Conservation (phyloP, 768 basidiomycete species). For the Boletus insuetus region DNA sequence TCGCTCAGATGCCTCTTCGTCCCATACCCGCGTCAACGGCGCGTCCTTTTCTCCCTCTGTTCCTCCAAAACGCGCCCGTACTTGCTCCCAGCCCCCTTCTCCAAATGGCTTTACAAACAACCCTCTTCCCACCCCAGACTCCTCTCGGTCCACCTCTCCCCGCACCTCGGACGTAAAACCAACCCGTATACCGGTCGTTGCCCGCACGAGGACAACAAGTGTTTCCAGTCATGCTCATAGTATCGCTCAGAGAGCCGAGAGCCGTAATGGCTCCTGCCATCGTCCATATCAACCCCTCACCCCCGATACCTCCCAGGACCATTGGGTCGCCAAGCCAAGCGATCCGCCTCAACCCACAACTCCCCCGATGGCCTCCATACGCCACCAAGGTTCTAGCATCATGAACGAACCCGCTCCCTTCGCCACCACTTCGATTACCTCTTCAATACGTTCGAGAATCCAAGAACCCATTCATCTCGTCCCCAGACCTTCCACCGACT, state of each 20-base stretch:
- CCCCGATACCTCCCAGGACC: slow-evolving; percentile 31
- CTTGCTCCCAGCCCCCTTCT: slow-evolving; percentile 54
- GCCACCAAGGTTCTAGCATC: slow-evolving; percentile 45
- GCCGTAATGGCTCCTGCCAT: slow-evolving; percentile 30
- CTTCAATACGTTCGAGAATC: slow-evolving; percentile 38
- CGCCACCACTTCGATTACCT: slow-evolving; percentile 40
- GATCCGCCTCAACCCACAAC: slow-evolving; percentile 31
- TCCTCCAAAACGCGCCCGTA: slow-evolving; percentile 52
- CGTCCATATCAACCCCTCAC: slow-evolving; percentile 24
- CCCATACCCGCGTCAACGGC: slow-evolving; percentile 27
- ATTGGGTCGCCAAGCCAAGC: slow-evolving; percentile 29
- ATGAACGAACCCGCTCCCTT: slow-evolving; percentile 69
- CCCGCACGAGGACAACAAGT: slow-evolving; percentile 42
- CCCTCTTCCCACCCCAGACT: slow-evolving; percentile 34
- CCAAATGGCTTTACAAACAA: slow-evolving; percentile 31
- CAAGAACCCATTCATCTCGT: slow-evolving; percentile 34
- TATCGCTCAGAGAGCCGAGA: slow-evolving; percentile 36
- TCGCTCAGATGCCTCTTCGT: slow-evolving; percentile 23
- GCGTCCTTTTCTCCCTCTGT: slow-evolving; percentile 31
- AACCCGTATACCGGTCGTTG: slow-evolving; percentile 48
- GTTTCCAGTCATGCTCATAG: slow-evolving; percentile 38
- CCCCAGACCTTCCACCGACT: slow-evolving; percentile 64
- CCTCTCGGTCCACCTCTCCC: slow-evolving; percentile 44
- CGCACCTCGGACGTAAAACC: slow-evolving; percentile 40
- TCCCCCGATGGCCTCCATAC: slow-evolving; percentile 33